These are phyloP conservation scores for Myxozyma vanderwaltii DNA, from an alignment of 805 yeast species.

Conservation along the genomic window DNA sequence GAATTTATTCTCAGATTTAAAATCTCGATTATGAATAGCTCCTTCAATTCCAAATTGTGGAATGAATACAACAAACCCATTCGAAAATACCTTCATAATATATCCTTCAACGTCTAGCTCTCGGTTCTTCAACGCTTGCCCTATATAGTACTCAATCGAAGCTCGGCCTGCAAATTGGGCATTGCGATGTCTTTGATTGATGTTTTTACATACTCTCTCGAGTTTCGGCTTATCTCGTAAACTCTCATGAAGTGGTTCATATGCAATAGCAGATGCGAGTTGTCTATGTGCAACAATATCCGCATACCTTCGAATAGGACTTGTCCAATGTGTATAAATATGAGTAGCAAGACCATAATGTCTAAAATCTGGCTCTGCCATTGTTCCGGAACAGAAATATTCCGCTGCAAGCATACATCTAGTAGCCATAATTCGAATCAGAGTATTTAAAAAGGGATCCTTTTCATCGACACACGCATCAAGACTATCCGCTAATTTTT, in stretches of 20 bases:
- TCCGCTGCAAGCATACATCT: conserved; percentile 99
- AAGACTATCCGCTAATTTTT: conserved; percentile 88
- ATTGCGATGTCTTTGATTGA: conserved; percentile 91
- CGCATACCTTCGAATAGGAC: conserved; percentile 97
- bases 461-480: conserved; percentile 81
- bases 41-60: conserved; percentile 97
- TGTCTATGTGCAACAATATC: conserved; percentile 98
- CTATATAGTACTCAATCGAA: conserved; percentile 95
- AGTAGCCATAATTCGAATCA: conserved; percentile 94
- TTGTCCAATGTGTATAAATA: conserved; percentile 96
- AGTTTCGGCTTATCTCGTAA: conserved; percentile 89
- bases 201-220: conserved; percentile 85
- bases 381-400: conserved; percentile 89
- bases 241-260: conserved; percentile 75
- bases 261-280: conserved; percentile 96
- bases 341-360: conserved; percentile 98
- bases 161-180: conserved; percentile 99
- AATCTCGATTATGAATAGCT: conserved; percentile 77
- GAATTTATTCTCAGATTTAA: conserved; percentile 61
- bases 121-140: conserved; percentile 90
- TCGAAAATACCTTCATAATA: conserved; percentile 86
- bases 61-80: conserved; percentile 91
- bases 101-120: conserved; percentile 85
- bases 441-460: conserved; percentile 90
- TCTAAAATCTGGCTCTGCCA: conserved; percentile 84